Conservation (phyloP, 495 filamentous ascomycete genomes). For the Lindgomyces ingoldianus region DNA sequence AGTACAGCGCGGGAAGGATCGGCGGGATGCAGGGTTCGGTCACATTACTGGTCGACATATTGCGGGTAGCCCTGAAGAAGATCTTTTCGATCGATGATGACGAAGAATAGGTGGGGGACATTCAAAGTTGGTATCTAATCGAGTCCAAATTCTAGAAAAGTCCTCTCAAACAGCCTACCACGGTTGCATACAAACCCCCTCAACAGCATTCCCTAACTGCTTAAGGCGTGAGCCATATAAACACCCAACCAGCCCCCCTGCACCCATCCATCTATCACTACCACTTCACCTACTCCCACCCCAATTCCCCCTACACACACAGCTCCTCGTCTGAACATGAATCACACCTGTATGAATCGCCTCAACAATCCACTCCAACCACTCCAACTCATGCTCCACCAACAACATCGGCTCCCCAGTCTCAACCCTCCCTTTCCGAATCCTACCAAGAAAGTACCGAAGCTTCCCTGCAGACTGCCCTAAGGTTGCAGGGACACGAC, state of each 20-base stretch:
- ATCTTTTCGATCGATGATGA: too few relatives aligned
- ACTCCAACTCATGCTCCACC: conserved; percentile 23
- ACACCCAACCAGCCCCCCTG: not conserved
- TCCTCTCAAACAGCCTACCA: too few relatives aligned
- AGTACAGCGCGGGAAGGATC: too few relatives aligned
- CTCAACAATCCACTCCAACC: conserved; percentile 15
- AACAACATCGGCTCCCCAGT: conserved; percentile 14
- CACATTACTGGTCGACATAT: too few relatives aligned
- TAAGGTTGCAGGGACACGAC: not conserved
- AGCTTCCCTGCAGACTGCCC: not conserved
- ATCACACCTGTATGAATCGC: conserved; percentile 13
- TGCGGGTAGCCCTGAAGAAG: too few relatives aligned
- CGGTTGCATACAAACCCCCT: too few relatives aligned
- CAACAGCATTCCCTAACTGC: too few relatives aligned
- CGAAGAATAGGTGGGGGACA: too few relatives aligned
- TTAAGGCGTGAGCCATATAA: too few relatives aligned
- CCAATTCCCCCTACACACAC: conserved; percentile 13
- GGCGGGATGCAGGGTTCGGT: too few relatives aligned
- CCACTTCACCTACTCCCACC: not conserved
- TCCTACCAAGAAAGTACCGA: conserved; percentile 3
- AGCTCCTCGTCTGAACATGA: conserved; percentile 12
- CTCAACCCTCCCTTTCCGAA: not conserved
- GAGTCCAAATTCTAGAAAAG: too few relatives aligned
- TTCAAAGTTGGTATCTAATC: too few relatives aligned
- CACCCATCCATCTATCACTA: not conserved